Evolutionary conservation across 106 monocot species (phyloP).

Genomic region (Dendrobium nobile): DNA sequence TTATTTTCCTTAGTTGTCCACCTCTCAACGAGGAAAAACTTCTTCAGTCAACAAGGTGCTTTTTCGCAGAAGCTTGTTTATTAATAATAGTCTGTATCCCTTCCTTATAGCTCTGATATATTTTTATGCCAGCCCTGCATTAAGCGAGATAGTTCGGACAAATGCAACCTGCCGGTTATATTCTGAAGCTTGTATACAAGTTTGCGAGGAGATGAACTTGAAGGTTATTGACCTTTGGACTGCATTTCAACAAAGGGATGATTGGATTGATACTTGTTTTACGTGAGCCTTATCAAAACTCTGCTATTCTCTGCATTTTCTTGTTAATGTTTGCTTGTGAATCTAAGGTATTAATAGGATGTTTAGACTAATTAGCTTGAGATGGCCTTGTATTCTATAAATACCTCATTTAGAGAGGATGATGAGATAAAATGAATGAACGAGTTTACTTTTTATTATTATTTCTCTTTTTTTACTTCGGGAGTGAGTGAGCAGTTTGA

Average conservation of each 20-base stretch:
- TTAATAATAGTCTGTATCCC: not conserved
- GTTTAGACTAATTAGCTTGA: too few relatives aligned
- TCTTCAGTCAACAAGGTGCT: conserved; percentile 32
- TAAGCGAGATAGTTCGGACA: conserved; percentile 48
- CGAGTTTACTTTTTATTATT: not conserved
- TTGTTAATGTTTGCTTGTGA: too few relatives aligned
- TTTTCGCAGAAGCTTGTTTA: not conserved
- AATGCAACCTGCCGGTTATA: conserved; percentile 58
- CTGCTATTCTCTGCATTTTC: too few relatives aligned
- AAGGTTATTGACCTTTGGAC: conserved; percentile 67
- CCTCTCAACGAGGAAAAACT: conserved; percentile 74
- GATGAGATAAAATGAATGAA: too few relatives aligned
- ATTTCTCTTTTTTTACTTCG: not conserved
- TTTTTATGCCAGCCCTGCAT: conserved; percentile 11
- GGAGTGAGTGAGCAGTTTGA: not conserved
- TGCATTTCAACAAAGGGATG: conserved; percentile 52
- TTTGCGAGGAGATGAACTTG: conserved; percentile 69
- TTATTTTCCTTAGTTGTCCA: conserved; percentile 76
- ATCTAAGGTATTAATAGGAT: too few relatives aligned
- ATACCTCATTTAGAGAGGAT: too few relatives aligned
- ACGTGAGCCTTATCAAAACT: conserved; percentile 41
- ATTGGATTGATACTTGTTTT: conserved; percentile 73
- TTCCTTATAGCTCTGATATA: not conserved
- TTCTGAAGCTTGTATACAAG: conserved; percentile 69
- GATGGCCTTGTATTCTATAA: too few relatives aligned